These are phyloP conservation scores for Pulveroboletus sp. DNA, from an alignment of 768 basidiomycete genomes.

Conservation along the genomic window DNA sequence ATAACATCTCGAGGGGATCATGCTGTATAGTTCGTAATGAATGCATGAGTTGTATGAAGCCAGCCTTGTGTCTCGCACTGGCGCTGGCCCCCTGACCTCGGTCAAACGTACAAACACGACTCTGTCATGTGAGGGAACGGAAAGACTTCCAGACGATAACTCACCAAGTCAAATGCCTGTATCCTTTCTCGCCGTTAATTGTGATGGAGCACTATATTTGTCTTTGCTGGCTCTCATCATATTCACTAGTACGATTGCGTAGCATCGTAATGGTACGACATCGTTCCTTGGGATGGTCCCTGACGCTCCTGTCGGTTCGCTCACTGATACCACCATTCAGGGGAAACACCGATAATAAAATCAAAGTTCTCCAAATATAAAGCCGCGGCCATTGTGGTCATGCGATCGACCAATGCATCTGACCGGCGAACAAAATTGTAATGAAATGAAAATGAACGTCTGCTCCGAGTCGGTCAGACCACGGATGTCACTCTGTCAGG, in stretches of 20 bases:
- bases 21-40: neutral
- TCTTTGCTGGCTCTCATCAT: conserved; percentile 22
- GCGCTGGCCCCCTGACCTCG: conserved; percentile 12
- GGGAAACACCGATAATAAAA: neutral
- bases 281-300: conserved; percentile 22
- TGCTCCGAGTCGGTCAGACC: neutral
- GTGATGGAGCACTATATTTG: conserved; percentile 30
- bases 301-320: conserved; percentile 8
- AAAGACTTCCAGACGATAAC: conserved; percentile 2
- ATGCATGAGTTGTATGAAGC: conserved; percentile 5
- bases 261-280: conserved; percentile 28
- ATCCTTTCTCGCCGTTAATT: conserved; percentile 32
- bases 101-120: conserved; percentile 5
- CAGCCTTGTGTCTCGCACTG: conserved; percentile 12
- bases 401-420: conserved; percentile 3
- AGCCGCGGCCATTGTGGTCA: neutral
- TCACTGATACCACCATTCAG: neutral
- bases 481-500: conserved; percentile 11
- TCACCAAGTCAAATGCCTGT: conserved; percentile 14
- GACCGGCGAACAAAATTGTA: conserved; percentile 1
- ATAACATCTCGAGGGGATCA: conserved; percentile 5
- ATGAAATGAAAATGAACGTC: conserved; percentile 1
- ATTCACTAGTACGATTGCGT: conserved; percentile 13
- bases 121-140: conserved; percentile 9
- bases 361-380: neutral